Percentiles rank a stretch among this genome's conserved stretches.
Evolutionary conservation across 768 basidiomycete species (phyloP).

Genomic region (Pisolithus sp.): DNA sequence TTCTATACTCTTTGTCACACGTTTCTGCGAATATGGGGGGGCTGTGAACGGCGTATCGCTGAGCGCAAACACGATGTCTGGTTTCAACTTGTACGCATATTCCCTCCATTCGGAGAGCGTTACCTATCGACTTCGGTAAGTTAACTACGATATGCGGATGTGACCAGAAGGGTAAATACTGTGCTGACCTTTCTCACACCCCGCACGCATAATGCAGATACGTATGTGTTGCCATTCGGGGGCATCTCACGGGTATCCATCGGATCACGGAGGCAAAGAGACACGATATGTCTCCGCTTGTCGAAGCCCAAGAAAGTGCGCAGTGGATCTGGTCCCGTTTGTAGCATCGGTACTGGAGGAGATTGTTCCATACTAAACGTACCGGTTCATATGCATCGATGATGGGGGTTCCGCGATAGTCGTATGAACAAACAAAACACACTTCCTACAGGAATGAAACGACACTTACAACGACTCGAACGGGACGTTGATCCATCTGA

Average conservation of each 20-base stretch:
- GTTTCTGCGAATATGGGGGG: slow-evolving; percentile 70
- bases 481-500: slow-evolving; percentile 62
- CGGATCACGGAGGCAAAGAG: slow-evolving; percentile 62
- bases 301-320: slow-evolving; percentile 60
- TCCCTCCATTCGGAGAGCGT: slow-evolving; percentile 48
- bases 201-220: slow-evolving; percentile 53
- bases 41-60: slow-evolving; percentile 62
- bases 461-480: slow-evolving; percentile 76
- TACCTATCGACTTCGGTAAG: slow-evolving; percentile 35
- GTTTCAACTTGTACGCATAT: slow-evolving; percentile 47
- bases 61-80: slow-evolving; percentile 68
- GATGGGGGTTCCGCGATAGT: not conserved
- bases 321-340: slow-evolving; percentile 45
- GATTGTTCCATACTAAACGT: slow-evolving; percentile 52
- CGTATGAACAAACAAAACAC: not conserved
- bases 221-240: slow-evolving; percentile 53
- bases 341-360: slow-evolving; percentile 62
- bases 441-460: not conserved
- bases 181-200: slow-evolving; percentile 65
- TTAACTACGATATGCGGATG: not conserved
- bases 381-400: not conserved
- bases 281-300: slow-evolving; percentile 42
- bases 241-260: slow-evolving; percentile 62
- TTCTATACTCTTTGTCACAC: slow-evolving; percentile 69
- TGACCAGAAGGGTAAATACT: not conserved